These are phyloP conservation scores for Phaeoacremonium minimum DNA, from an alignment of 2,329 filamentous ascomycete genomes.

Conservation along the genomic window DNA sequence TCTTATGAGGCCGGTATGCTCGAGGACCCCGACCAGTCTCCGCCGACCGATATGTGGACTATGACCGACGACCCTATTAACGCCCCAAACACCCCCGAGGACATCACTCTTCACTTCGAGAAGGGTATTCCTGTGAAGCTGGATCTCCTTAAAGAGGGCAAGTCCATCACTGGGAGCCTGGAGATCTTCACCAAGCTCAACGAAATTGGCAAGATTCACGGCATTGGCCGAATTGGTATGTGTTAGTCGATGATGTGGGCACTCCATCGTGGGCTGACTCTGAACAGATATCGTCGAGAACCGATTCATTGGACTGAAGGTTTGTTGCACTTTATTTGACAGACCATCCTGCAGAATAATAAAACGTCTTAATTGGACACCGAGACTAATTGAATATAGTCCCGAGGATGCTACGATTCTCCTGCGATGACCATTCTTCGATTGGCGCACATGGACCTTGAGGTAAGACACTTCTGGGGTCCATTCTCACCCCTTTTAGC, in stretches of 20 bases:
- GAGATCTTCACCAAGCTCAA: slow-evolving; percentile 71
- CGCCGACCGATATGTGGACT: slow-evolving; percentile 79
- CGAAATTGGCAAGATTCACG: slow-evolving; percentile 65
- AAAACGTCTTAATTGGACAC: slow-evolving; percentile 41
- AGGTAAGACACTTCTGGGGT: neutral
- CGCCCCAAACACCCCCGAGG: slow-evolving; percentile 66
- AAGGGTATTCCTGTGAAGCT: slow-evolving; percentile 68
- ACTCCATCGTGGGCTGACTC: slow-evolving; percentile 5
- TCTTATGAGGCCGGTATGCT: slow-evolving; percentile 76
- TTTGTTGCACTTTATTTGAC: too few relatives aligned
- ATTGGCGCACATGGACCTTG: slow-evolving; percentile 41
- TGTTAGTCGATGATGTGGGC: too few relatives aligned
- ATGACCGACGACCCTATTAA: slow-evolving; percentile 63
- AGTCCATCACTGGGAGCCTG: slow-evolving; percentile 63
- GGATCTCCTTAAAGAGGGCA: slow-evolving; percentile 35
- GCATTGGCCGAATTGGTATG: slow-evolving; percentile 78
- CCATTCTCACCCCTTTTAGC: neutral
- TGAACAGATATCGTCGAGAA: slow-evolving; percentile 32
- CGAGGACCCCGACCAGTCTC: slow-evolving; percentile 59
- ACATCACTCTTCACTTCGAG: slow-evolving; percentile 69
- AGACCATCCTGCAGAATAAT: too few relatives aligned
- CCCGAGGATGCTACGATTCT: slow-evolving; percentile 75
- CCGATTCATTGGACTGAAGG: too few relatives aligned
- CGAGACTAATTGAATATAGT: slow-evolving; percentile 47
- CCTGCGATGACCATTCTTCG: slow-evolving; percentile 42